Evolutionary conservation across 345 rosid species (phyloP).

Genomic region (Eucalyptus melliodora): DNA sequence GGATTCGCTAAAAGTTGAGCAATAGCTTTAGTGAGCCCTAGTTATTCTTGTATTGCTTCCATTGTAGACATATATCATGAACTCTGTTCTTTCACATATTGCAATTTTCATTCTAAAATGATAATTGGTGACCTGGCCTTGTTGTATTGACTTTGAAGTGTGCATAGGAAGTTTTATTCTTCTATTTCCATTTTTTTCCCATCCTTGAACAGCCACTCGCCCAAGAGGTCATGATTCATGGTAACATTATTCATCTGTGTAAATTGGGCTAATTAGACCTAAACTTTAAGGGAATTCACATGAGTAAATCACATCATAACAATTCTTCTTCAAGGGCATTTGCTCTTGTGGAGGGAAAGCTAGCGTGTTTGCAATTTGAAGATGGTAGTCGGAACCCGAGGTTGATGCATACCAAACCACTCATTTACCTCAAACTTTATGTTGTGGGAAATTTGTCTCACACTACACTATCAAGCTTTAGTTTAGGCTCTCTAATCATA

Average conservation of each 20-base stretch:
- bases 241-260: not conserved
- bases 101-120: not conserved
- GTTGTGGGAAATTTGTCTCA: not conserved
- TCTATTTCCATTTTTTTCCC: not conserved
- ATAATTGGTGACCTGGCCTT: not conserved
- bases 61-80: not conserved
- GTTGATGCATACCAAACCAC: not conserved
- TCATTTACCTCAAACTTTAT: not conserved
- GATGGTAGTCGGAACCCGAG: not conserved
- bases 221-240: not conserved
- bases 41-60: not conserved
- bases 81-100: not conserved
- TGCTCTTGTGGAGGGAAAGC: not conserved
- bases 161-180: not conserved
- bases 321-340: not conserved
- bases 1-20: conserved; percentile 47
- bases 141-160: not conserved
- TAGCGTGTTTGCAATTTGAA: not conserved
- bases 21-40: conserved; percentile 19
- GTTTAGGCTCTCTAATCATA: not conserved
- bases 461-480: not conserved
- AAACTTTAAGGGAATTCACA: not conserved
- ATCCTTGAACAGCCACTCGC: not conserved
- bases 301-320: not conserved
- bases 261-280: not conserved